Base-by-base conservation (phyloP, 148 eudicot genomes). In the Rhododendron kiyosumense region DNA sequence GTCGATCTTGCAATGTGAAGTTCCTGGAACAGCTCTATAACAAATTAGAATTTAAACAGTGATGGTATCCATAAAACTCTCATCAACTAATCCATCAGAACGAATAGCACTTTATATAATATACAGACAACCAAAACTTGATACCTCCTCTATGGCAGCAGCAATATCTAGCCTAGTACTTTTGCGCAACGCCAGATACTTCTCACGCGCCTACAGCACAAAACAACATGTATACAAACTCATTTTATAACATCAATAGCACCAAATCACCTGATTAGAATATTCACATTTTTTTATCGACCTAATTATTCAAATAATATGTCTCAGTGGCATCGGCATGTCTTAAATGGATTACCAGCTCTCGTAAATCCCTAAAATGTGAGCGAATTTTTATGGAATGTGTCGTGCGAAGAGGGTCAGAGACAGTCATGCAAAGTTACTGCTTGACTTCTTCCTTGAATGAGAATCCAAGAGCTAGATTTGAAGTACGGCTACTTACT, bases 21-120 rank as follows among this genome's bases (percentile, higher is more conserved):
- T 95, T 96, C 99, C 99, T 96, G 98, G 89, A 93, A 93, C 74
- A 89, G 84, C 90, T 88, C 93, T 92, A 91, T 92, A 90, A 82
- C 91, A 93, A 84, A 95, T 94, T 92, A 95, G 97, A 89, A 78
- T 90, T 88, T 84, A n/a, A 34, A 77, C 78, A 85, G 87, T 85
- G 85, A 88, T 80, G 87, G 89, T 86, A 89, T 88, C 87, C 81
- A 83, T 59, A 89, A 85, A 85, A 86, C 87, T 85, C 86, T 65
- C 81, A 59, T 79, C 86, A 83, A 43, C 38, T 78, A 26, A 46
- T 52, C 75, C 32, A 28, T 32, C 6, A 57, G 26, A 59, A 28
- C 17, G 15, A 34, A 24, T 54, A 79, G 71, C 49, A 32, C 43
- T 45, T 18, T 82, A 20, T 46, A 45, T n/a, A 34, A 85, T 49